phyloP scores from a whole-genome alignment of 75 land plant species.

The Sequoiadendron giganteum region DNA sequence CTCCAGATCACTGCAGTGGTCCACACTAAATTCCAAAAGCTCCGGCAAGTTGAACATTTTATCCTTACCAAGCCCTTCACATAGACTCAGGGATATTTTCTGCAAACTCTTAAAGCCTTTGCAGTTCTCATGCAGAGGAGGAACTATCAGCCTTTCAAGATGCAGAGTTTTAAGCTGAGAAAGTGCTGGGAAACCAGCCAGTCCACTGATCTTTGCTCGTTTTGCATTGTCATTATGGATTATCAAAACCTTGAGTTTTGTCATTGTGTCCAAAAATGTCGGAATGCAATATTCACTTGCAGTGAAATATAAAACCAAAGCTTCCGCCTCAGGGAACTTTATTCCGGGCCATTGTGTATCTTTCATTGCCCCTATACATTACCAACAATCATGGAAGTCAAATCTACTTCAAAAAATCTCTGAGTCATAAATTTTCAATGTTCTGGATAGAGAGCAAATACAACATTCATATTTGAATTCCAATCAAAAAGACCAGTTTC shows the following conservation, averaged over 20 bases:
- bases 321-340: not conserved
- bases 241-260: not conserved
- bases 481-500: not conserved
- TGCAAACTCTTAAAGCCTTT: not conserved
- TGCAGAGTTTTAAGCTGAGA: not conserved
- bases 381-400: not conserved
- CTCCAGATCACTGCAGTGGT: conserved; percentile 5
- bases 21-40: not conserved
- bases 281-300: not conserved
- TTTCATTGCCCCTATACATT: not conserved
- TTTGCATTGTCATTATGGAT: not conserved
- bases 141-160: not conserved
- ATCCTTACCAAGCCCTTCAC: not conserved
- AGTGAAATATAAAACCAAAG: not conserved
- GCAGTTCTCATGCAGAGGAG: not conserved
- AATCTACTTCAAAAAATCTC: not conserved
- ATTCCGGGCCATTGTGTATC: not conserved
- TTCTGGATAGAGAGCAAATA: not conserved
- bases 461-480: not conserved
- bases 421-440: too few relatives aligned
- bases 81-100: not conserved
- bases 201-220: not conserved
- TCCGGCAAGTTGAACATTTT: not conserved
- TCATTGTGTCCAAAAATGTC: not conserved
- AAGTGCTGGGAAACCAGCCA: not conserved